Base-by-base conservation (phyloP, 2,329 filamentous ascomycete species). In the Sporothrix dimorphospora region DNA sequence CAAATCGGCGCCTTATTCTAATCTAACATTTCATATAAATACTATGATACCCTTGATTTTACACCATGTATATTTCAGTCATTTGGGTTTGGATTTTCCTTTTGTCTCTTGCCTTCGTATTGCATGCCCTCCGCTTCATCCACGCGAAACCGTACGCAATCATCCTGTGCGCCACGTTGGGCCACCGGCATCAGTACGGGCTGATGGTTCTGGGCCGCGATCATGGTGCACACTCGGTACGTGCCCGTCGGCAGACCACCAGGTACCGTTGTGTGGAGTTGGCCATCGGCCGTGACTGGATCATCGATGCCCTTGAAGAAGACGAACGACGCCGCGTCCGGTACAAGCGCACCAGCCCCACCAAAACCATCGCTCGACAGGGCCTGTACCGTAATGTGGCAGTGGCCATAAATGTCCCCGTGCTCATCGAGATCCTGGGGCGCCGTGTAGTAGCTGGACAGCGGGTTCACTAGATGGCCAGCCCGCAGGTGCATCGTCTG, bases 261-360 rank as follows among this genome's bases (percentile, higher is more conserved):
- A 0, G 78, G 77, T 8, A 88, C 84, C 34, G 78, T 76, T 30
- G 85, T 83, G 69, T 78, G 77, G 49, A 88, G 80, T n/a, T 79
- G 76, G 7, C 85, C 86, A 6, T 83, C 63, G 19, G 42, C 82
- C 82, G 73, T 87, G 49, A 83, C 85, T 27, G 77, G 80, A 73
- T 87, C 84, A 75, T 88, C 86, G 76, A 89, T 83, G 72, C 87
- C 87, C 80, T 87, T 88, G 83, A 89, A 89, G 79, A 87, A 88
- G 30, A 80, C 84, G 77, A 88, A 88, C 59, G 68, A 63, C 6
- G 70, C 73, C n/a, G 81, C 77, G 24, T 81, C 80, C 11, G 82
- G 81, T 76, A 63, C 53, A n/a, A 27, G 42, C 4, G 27, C 21
- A 27, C 40, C 77, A n/a, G 34, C 11, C 11, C 7, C 16, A 16